Evolutionary conservation across 805 yeast species (phyloP).

Genomic region (Komagataella pastoris): DNA sequence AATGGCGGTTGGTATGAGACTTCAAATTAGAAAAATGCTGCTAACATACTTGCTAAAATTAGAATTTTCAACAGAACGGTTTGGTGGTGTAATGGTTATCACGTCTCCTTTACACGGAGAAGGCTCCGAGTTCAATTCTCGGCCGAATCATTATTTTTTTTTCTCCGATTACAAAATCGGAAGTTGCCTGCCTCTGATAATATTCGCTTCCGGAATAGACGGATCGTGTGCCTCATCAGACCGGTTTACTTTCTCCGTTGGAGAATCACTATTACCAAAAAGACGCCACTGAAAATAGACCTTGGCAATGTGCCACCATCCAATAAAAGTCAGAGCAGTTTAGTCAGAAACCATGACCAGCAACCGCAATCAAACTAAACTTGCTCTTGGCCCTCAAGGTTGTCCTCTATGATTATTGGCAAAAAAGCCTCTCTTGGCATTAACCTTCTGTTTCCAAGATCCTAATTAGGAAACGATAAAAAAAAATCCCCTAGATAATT

Average conservation of each 20-base stretch:
- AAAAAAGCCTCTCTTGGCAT: neutral
- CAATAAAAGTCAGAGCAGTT: neutral
- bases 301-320: neutral
- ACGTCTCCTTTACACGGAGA: constrained; percentile 5
- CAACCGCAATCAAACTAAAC: neutral
- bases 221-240: too few relatives aligned
- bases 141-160: constrained; percentile 1
- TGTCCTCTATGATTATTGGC: neutral
- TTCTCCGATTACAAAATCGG: neutral
- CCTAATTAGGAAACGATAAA: neutral
- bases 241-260: too few relatives aligned
- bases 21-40: too few relatives aligned
- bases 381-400: neutral
- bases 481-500: neutral
- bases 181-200: too few relatives aligned
- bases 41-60: too few relatives aligned
- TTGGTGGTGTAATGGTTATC: constrained; percentile 5
- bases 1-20: too few relatives aligned
- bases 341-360: neutral
- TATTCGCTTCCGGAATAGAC: neutral
- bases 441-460: neutral
- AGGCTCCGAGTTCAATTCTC: constrained; percentile 4
- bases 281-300: neutral
- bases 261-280: too few relatives aligned
- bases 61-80: neutral